Evolutionary conservation across 2,329 filamentous ascomycete genomes (phyloP).

Genomic region (Sporothrix pallida): DNA sequence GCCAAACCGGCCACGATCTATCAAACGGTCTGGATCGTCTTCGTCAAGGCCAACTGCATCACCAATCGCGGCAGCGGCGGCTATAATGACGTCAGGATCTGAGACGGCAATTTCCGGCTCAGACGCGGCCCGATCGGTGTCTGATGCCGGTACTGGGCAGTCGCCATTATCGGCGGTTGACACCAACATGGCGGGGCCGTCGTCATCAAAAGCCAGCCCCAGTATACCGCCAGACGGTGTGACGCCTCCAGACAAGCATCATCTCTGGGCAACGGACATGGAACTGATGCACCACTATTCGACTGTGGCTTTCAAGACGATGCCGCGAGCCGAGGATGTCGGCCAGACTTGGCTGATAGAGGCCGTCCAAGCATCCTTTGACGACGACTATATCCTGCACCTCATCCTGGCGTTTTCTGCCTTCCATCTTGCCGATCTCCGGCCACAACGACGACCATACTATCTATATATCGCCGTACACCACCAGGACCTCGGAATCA

Average conservation of each 20-base stretch:
- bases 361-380: constrained; percentile 40
- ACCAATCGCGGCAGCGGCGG: not conserved
- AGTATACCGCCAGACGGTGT: not conserved
- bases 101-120: not conserved
- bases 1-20: not conserved
- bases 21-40: not conserved
- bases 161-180: not conserved
- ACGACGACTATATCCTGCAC: constrained; percentile 46
- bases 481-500: constrained; percentile 44
- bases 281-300: constrained; percentile 46
- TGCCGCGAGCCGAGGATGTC: constrained; percentile 43
- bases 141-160: not conserved
- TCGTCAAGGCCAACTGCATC: not conserved
- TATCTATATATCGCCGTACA: constrained; percentile 40
- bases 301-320: constrained; percentile 40
- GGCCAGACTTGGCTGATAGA: constrained; percentile 44
- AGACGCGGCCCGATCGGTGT: not conserved
- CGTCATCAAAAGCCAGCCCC: not conserved
- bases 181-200: not conserved
- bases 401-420: constrained; percentile 48
- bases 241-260: constrained; percentile 41
- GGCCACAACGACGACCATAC: constrained; percentile 38
- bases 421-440: constrained; percentile 44
- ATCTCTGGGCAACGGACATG: constrained; percentile 46
- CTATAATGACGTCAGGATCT: not conserved